Evolutionary conservation across 495 filamentous ascomycete species (phyloP), one percentile per base, ranked within the genome.

Genomic region (Annulohypoxylon maeteangense): DNA sequence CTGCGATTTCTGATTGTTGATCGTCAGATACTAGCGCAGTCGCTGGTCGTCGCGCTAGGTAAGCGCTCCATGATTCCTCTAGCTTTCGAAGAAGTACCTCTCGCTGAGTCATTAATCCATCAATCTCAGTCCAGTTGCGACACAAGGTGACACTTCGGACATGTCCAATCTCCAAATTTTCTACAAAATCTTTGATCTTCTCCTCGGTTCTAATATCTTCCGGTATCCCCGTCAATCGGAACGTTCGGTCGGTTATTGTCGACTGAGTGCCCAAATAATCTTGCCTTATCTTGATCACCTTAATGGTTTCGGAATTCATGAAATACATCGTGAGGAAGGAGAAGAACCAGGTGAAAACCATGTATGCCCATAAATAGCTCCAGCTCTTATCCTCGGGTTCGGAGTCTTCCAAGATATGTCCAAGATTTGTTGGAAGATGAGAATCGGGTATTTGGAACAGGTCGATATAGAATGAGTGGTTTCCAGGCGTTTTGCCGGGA

Each of bases 231-330:
- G 95, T 95, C 8, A 99, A 81, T 3, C 92, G 90, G 75, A 99
- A 92, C 0, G 96, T 99, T 36, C 94, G 90, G 79, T 98, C 94
- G 1, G 96, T 98, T 38, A 97, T 88, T 20, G 95, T 98, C 7
- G 92, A 94, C 77, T 98, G 94, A 31, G 89, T 92, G 1, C 95
- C 95, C 20, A 99, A 87, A 76, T 98, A 98, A 45, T 92, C 89
- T 76, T 99, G 96, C 20, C 96, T 87, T 27, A 93, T 85, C 45
- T 89, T 86, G 63, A 98, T 95, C 25, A 99, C 89, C 59, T 88
- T 90, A 64, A 89, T 85, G 1, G 96, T 98, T 79, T 97, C 90
- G 14, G 85, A 86, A 27, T 94, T 82, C 71, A 97, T 87, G 70
- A 97, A 83, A 74, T 93, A 97, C n/a, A 98, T 79, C 0, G 90